phyloP scores from a whole-genome alignment of 805 yeast species.

The Metschnikowia lochheadii region DNA sequence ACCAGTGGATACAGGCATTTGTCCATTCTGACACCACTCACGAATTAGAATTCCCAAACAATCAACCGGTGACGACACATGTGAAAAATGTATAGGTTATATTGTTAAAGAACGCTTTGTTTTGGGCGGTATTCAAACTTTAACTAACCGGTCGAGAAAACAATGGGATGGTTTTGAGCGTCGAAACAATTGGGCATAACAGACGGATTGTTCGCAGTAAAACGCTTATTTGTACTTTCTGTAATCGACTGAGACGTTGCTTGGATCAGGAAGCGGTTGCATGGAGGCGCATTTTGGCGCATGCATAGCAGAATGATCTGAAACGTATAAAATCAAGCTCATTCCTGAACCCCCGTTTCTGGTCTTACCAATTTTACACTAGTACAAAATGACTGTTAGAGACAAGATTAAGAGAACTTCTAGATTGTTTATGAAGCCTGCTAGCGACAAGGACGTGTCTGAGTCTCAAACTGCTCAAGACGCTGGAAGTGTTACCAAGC shows the following conservation, averaged over 20 bases:
- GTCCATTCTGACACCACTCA: background rate
- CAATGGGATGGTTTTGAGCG: background rate
- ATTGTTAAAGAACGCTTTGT: background rate
- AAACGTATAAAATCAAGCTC: background rate
- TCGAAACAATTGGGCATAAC: background rate
- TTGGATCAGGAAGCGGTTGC: constrained; percentile 4
- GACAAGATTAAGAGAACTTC: constrained; percentile 17
- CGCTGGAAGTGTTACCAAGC: background rate
- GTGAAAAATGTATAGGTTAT: background rate
- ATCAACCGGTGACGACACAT: background rate
- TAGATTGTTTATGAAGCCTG: constrained; percentile 10
- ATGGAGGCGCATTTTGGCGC: constrained; percentile 2
- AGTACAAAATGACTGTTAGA: constrained; percentile 14
- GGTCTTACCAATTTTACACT: background rate
- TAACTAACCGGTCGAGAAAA: background rate
- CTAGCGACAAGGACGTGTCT: background rate
- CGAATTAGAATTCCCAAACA: background rate
- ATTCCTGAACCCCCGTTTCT: background rate
- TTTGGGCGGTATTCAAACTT: background rate
- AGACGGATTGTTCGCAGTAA: background rate
- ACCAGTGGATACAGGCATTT: background rate
- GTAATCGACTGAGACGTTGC: background rate
- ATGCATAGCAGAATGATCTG: constrained; percentile 2
- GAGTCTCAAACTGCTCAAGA: background rate
- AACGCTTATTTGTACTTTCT: background rate